Evolutionary conservation across 495 filamentous ascomycete genomes (phyloP).

Genomic region (Podospora pseudopauciseta): DNA sequence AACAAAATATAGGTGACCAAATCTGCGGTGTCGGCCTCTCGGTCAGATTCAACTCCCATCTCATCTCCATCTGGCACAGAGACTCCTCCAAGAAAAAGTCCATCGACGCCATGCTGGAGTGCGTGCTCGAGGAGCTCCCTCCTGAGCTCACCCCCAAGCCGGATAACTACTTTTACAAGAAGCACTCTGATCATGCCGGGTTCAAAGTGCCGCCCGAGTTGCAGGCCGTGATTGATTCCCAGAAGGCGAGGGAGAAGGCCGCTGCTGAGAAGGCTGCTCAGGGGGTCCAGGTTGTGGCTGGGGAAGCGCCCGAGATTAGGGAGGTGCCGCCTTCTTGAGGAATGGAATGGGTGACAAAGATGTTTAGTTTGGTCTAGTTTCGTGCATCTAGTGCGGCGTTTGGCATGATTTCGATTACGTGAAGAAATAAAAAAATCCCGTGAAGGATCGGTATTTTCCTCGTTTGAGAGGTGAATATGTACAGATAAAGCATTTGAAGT

Average conservation of each 20-base stretch:
- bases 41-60: constrained; percentile 70
- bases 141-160: constrained; percentile 63
- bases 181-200: constrained; percentile 54
- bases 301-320: constrained; percentile 16
- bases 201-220: constrained; percentile 54
- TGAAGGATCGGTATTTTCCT: neutral
- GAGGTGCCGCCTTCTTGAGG: constrained; percentile 16
- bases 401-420: neutral
- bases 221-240: constrained; percentile 47
- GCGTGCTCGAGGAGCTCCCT: constrained; percentile 65
- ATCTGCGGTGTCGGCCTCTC: constrained; percentile 71
- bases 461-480: neutral
- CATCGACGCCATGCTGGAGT: constrained; percentile 63
- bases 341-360: neutral
- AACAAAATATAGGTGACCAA: constrained; percentile 58
- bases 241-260: constrained; percentile 41
- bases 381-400: constrained; percentile 1
- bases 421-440: neutral
- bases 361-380: constrained; percentile 7
- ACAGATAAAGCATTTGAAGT: neutral
- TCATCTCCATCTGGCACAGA: constrained; percentile 87
- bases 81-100: constrained; percentile 69
- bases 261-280: constrained; percentile 20
- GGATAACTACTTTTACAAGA: constrained; percentile 66
- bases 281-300: neutral